phyloP scores from a whole-genome alignment of 106 monocot species.

The Cymbidium sinense region DNA sequence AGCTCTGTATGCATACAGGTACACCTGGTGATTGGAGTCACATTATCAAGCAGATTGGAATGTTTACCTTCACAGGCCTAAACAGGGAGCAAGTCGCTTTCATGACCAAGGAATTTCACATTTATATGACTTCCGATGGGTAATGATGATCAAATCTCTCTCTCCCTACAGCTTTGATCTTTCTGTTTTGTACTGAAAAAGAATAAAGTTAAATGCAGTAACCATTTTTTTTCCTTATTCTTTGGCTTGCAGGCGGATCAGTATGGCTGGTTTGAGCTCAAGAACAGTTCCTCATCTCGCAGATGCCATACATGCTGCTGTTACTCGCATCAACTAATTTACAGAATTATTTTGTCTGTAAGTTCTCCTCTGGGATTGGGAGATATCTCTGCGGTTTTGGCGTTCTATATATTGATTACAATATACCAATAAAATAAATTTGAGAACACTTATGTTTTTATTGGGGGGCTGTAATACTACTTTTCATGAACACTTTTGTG shows the following conservation, averaged over 20 bases:
- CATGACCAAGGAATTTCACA: constrained; percentile 84
- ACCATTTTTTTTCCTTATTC: no score
- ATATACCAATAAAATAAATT: no score
- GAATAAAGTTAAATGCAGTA: no score
- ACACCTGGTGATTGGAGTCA: constrained; percentile 98
- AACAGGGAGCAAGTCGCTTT: constrained; percentile 80
- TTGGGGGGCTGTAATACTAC: no score
- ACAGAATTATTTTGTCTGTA: neutral
- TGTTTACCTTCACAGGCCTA: constrained; percentile 98
- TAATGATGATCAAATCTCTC: constrained; percentile 22
- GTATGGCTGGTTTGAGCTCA: constrained; percentile 91
- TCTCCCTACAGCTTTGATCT: neutral
- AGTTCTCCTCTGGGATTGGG: no score
- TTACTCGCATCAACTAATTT: constrained; percentile 32
- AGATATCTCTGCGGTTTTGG: no score
- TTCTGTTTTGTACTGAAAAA: no score
- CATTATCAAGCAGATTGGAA: constrained; percentile 97
- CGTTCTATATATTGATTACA: no score
- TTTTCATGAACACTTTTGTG: no score
- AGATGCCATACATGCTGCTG: constrained; percentile 92
- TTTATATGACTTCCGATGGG: constrained; percentile 98
- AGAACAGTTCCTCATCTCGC: constrained; percentile 79
- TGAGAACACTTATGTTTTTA: no score
- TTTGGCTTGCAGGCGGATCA: constrained; percentile 70
- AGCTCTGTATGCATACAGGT: constrained; percentile 32